Conservation (phyloP, 805 yeast species). For the Isabelozyma pseudorhagii region DNA sequence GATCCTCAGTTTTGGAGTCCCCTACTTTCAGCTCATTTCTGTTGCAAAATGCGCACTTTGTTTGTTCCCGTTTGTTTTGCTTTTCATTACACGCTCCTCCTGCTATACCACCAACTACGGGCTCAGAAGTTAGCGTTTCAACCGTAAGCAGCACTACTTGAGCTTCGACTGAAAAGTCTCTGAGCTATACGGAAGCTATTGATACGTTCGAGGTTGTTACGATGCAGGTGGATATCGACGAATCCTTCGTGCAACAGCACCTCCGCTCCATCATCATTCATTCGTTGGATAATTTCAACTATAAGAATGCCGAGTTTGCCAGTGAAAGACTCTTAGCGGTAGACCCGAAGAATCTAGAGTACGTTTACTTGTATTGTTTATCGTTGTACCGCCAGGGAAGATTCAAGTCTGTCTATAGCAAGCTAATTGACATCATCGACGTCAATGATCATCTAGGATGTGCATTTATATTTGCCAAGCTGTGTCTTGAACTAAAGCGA, state of each 20-base stretch:
- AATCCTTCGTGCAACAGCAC: constrained; percentile 28
- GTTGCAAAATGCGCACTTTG: no score
- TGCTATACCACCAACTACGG: no score
- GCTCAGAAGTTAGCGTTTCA: no score
- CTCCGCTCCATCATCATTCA: constrained; percentile 63
- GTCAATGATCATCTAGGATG: constrained; percentile 65
- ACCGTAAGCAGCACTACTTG: no score
- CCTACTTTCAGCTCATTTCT: no score
- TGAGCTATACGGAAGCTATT: no score
- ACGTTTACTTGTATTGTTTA: constrained; percentile 67
- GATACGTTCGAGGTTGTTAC: no score
- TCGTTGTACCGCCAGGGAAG: constrained; percentile 58
- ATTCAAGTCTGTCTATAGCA: constrained; percentile 59
- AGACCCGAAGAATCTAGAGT: constrained; percentile 51
- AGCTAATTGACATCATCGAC: constrained; percentile 32
- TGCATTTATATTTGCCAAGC: constrained; percentile 67
- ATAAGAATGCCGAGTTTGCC: constrained; percentile 78
- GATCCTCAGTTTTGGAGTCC: no score
- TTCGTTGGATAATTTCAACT: constrained; percentile 66
- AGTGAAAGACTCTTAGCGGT: constrained; percentile 77
- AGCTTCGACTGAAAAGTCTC: no score
- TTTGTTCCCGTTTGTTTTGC: no score
- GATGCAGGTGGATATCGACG: constrained; percentile 1
- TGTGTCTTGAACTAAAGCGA: constrained; percentile 54
- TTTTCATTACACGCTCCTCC: no score